A percentile compares a stretch with the other conserved stretches of the same genome.
Evolutionary conservation across 352 stramenopile species (phyloP).

Genomic region (Phytophthora meadii): DNA sequence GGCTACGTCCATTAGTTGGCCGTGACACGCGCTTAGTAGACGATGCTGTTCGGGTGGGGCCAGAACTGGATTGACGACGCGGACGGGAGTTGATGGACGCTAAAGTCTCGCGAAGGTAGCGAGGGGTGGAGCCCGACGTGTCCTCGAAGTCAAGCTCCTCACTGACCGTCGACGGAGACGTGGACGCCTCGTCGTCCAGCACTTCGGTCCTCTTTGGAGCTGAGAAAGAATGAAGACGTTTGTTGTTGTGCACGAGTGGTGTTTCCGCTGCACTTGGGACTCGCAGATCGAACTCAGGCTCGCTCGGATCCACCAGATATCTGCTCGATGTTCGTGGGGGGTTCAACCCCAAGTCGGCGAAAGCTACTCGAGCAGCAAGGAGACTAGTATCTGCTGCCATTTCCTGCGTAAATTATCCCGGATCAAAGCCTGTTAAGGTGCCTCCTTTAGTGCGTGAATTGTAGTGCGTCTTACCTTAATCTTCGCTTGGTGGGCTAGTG

Average conservation of each 20-base stretch:
- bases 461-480: slow-evolving; percentile 22
- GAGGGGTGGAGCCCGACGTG: slow-evolving; percentile 32
- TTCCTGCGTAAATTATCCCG: slow-evolving; percentile 10
- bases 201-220: slow-evolving; percentile 40
- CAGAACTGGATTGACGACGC: slow-evolving; percentile 24
- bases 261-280: slow-evolving; percentile 8
- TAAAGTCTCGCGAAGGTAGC: slow-evolving; percentile 62
- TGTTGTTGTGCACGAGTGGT: slow-evolving; percentile 23
- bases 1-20: slow-evolving; percentile 27
- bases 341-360: slow-evolving; percentile 23
- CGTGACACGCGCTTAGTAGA: slow-evolving; percentile 35
- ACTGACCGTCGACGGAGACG: slow-evolving; percentile 44
- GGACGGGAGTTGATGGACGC: slow-evolving; percentile 62
- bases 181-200: slow-evolving; percentile 37
- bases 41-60: slow-evolving; percentile 23
- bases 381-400: slow-evolving; percentile 9
- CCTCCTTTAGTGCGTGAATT: not conserved
- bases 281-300: slow-evolving; percentile 20
- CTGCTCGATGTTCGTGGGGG: not conserved
- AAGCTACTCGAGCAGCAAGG: slow-evolving; percentile 26
- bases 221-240: slow-evolving; percentile 58
- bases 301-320: slow-evolving; percentile 22
- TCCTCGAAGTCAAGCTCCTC: slow-evolving; percentile 51
- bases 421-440: slow-evolving; percentile 1
- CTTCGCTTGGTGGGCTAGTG: slow-evolving; percentile 28